phyloP scores from a whole-genome alignment of 352 stramenopile species.

The Globisporangium paroecandrum region DNA sequence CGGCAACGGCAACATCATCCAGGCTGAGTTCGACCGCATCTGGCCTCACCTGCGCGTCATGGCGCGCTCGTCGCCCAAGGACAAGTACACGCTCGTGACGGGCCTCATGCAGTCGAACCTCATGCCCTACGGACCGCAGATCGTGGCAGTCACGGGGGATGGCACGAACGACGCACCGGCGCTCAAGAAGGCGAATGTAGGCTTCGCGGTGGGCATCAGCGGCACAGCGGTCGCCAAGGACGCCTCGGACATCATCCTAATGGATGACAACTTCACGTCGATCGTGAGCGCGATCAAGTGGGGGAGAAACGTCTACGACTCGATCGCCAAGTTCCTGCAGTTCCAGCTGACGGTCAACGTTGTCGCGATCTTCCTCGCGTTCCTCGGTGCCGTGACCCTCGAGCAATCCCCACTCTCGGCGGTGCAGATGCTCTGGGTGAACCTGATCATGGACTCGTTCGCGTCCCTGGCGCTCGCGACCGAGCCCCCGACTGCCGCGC shows the following conservation, averaged over 20 bases:
- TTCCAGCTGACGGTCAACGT: conserved; percentile 98
- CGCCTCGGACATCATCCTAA: conserved; percentile 95
- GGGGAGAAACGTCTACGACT: conserved; percentile 96
- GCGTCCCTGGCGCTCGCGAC: conserved; percentile 94
- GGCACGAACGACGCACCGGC: conserved; percentile 96
- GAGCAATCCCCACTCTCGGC: conserved; percentile 90
- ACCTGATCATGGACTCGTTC: conserved; percentile 99
- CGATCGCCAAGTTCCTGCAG: conserved; percentile 97
- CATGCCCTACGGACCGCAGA: conserved; percentile 73
- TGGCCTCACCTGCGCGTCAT: conserved; percentile 91
- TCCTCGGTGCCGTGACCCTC: conserved; percentile 81
- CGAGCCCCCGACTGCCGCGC: conserved; percentile 83
- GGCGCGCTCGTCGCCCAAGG: conserved; percentile 91
- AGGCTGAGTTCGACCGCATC: conserved; percentile 90
- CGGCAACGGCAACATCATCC: conserved; percentile 63
- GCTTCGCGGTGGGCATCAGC: conserved; percentile 96
- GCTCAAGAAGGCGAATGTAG: conserved; percentile 96
- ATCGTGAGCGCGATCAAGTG: conserved; percentile 96
- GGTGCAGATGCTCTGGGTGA: conserved; percentile 98
- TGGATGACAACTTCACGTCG: conserved; percentile 97
- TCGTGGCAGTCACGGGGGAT: conserved; percentile 96
- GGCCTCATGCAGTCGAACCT: conserved; percentile 86
- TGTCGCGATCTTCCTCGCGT: conserved; percentile 91
- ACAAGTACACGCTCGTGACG: conserved; percentile 97
- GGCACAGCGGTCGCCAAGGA: conserved; percentile 95